These are phyloP conservation scores for Colletotrichum trifolii DNA, from an alignment of 2,329 filamentous ascomycete species.

Conservation along the genomic window DNA sequence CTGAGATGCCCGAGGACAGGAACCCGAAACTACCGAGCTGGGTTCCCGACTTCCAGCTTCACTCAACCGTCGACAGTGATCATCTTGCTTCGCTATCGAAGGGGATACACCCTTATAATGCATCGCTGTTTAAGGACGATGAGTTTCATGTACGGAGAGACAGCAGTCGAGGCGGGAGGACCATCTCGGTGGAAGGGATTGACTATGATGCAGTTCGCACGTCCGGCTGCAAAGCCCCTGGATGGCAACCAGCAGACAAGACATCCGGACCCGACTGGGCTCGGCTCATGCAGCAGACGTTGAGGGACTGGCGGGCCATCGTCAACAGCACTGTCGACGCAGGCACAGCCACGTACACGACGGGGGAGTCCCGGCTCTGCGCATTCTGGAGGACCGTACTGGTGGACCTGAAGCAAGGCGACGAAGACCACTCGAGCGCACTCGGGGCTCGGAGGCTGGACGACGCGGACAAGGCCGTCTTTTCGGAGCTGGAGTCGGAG, in stretches of 20 bases:
- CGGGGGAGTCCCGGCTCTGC: neutral
- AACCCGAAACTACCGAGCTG: slow-evolving; percentile 2
- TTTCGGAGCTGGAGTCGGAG: neutral
- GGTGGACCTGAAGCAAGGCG: neutral
- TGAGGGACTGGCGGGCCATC: neutral
- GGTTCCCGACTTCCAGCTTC: neutral
- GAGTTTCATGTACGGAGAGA: neutral
- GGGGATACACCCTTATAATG: neutral
- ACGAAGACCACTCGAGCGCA: neutral
- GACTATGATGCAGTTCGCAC: neutral
- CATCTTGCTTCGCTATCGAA: neutral
- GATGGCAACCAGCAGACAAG: neutral
- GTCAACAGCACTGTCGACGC: neutral
- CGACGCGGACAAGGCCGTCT: neutral
- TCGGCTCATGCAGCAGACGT: neutral
- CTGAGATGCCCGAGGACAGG: neutral
- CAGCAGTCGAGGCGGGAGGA: neutral
- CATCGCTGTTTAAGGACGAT: neutral
- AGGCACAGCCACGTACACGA: neutral
- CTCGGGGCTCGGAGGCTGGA: neutral
- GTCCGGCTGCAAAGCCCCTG: neutral
- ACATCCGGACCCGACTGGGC: too few relatives aligned
- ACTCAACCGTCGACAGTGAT: neutral
- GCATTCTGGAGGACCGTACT: neutral
- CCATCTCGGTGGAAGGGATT: neutral